These are phyloP conservation scores for Orobanche coerulescens DNA, from an alignment of 257 asterid species.

Conservation along the genomic window DNA sequence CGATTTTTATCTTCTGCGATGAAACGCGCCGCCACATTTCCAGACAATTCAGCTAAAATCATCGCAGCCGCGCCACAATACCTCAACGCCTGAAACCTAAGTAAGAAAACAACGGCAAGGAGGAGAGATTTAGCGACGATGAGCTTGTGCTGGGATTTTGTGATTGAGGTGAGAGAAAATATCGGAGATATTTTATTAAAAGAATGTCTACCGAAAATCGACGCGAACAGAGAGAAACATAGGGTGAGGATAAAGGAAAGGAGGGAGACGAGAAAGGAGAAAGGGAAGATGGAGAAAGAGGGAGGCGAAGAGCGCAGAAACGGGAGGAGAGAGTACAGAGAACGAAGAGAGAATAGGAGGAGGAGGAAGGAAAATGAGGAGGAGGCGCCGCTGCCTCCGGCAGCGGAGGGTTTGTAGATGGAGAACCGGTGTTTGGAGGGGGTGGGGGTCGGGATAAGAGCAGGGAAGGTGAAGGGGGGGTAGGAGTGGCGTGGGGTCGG, in stretches of 20 bases:
- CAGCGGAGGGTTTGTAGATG: slow-evolving; percentile 26
- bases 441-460: slow-evolving; percentile 72
- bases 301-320: slow-evolving; percentile 73
- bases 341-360: slow-evolving; percentile 81
- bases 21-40: slow-evolving; percentile 66
- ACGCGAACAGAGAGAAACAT: slow-evolving; percentile 36
- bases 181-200: slow-evolving; percentile 33
- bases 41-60: slow-evolving; percentile 84
- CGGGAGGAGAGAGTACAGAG: slow-evolving; percentile 81
- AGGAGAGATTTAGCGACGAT: slow-evolving; percentile 55
- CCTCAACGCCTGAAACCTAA: slow-evolving; percentile 77
- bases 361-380: slow-evolving; percentile 53
- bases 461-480: slow-evolving; percentile 40
- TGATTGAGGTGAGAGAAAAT: slow-evolving; percentile 35
- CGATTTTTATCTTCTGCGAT: slow-evolving; percentile 45
- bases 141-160: slow-evolving; percentile 44
- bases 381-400: slow-evolving; percentile 31
- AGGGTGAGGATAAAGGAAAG: slow-evolving; percentile 68
- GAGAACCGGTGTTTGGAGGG: slow-evolving; percentile 73
- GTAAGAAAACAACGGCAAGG: slow-evolving; percentile 54
- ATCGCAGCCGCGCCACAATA: slow-evolving; percentile 88
- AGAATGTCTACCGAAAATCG: slow-evolving; percentile 23
- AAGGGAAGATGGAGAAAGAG: slow-evolving; percentile 81
- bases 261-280: slow-evolving; percentile 72
- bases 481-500: slow-evolving; percentile 32